phyloP scores from a whole-genome alignment of 2,329 filamentous ascomycete genomes.

The Fusarium proliferatum region DNA sequence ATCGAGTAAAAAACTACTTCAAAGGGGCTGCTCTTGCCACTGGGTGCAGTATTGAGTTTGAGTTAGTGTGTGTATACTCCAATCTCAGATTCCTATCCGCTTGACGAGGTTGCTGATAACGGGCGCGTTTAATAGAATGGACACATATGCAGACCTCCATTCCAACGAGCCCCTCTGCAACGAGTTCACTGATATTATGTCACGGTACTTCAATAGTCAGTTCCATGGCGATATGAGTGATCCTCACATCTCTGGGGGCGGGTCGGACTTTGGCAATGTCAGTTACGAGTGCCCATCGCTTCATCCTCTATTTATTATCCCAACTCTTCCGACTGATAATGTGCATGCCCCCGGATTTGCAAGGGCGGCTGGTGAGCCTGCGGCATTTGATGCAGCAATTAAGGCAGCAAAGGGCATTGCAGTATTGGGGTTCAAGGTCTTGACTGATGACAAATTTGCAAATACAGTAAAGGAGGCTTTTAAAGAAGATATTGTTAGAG shows the following conservation, averaged over 20 bases:
- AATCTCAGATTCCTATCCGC: accelerated
- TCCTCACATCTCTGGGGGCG: background rate
- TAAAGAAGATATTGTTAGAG: background rate
- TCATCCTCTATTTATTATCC: background rate
- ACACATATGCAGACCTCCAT: background rate
- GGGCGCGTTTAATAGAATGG: background rate
- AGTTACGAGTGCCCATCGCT: background rate
- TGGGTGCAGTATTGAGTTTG: background rate
- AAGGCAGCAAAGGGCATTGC: background rate
- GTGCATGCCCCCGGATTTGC: background rate
- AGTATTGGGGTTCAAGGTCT: background rate
- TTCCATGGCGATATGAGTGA: background rate
- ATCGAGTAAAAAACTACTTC: background rate
- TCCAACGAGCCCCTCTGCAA: background rate
- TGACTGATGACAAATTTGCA: accelerated
- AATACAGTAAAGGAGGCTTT: background rate
- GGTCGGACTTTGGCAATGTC: background rate
- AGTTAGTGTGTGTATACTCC: background rate
- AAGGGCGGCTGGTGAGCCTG: background rate
- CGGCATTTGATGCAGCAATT: background rate
- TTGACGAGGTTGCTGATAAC: background rate
- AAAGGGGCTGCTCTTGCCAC: background rate
- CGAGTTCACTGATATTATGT: background rate
- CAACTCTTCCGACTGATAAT: background rate
- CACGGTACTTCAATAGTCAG: background rate